Evolutionary conservation across 139 green algal genomes (phyloP), one percentile per base, ranked within the genome.

Genomic region (Asterochloris erici): DNA sequence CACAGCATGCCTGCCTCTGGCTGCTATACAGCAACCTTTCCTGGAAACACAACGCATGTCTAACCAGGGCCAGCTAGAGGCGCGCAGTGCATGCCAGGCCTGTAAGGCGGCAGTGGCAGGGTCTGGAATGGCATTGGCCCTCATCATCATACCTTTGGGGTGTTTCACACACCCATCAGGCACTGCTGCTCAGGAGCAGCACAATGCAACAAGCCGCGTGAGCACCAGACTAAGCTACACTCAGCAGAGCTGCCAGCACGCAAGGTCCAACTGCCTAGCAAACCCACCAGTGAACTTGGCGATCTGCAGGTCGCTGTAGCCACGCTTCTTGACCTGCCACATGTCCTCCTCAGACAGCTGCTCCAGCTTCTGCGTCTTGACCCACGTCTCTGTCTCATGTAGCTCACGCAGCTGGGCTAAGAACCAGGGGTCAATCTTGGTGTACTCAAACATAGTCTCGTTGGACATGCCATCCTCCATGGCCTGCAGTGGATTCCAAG

Each of bases 361-460:
- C 0, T 79, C 78, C 81, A 98, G 89, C 74, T 85, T 90, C 85
- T 91, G 86, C 69, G 75, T 87, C 77, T 91, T 89, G 68, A 98
- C 84, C 91, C 94, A 99, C n/a, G 78, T 68, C 88, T 98, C 95
- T 10, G 86, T 85, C 68, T 90, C 69, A 79, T 93, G 89, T 77
- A 93, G 82, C 81, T 90, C 88, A 17, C 75, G 19, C 68, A 93
- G 28, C 90, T 99, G 96, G 61, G 85, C 84, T 70, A 99, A 83
- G 90, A 98, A 99, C 97, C 97, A 99, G 64, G 91, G 92, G 92
- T 99, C 97, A 71, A 99, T 98, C 16, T 93, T 93, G 73, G 97
- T 99, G 63, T 98, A 89, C 82, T 98, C 90, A 75, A 91, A 88
- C 47, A 97, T 82, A 79, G 98, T 88, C 62, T 95, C 90, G 61